Percentiles rank a stretch among this genome's conserved stretches.
phyloP scores from a whole-genome alignment of 345 rosid genomes.

The Aquilaria malaccensis region DNA sequence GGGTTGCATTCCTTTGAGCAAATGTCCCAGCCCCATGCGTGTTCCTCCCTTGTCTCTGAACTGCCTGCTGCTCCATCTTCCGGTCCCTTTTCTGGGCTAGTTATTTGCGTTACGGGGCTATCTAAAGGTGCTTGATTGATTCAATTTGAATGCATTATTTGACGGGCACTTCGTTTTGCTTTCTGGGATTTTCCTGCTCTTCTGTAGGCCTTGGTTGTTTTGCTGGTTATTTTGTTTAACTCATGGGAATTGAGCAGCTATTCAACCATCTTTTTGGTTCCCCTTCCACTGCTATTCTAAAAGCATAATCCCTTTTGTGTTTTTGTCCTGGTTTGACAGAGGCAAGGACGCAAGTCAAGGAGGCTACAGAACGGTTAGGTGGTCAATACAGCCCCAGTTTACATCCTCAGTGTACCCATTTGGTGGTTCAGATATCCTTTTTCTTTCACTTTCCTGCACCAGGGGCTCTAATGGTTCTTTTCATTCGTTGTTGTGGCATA shows the following conservation, averaged over 20 bases:
- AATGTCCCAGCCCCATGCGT: conserved; percentile 41
- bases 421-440: conserved; percentile 98
- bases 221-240: neutral
- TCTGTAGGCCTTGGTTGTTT: neutral
- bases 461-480: neutral
- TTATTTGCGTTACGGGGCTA: conserved; percentile 87
- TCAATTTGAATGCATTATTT: neutral
- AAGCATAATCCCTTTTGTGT: neutral
- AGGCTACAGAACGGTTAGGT: conserved; percentile 85
- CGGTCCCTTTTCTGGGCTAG: conserved; percentile 66
- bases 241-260: no score
- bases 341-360: conserved; percentile 92
- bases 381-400: conserved; percentile 79
- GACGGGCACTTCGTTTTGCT: neutral
- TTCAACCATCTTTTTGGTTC: no score
- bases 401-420: conserved; percentile 84
- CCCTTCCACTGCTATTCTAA: no score
- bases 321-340: conserved; percentile 30
- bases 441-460: neutral
- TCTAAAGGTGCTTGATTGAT: conserved; percentile 55
- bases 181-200: neutral
- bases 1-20: conserved; percentile 30
- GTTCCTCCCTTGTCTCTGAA: conserved; percentile 37
- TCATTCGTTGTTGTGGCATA: conserved; percentile 2
- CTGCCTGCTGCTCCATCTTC: conserved; percentile 22